These are phyloP conservation scores for Penicillium atrosanguineum DNA, from an alignment of 495 filamentous ascomycete genomes.

Conservation along the genomic window DNA sequence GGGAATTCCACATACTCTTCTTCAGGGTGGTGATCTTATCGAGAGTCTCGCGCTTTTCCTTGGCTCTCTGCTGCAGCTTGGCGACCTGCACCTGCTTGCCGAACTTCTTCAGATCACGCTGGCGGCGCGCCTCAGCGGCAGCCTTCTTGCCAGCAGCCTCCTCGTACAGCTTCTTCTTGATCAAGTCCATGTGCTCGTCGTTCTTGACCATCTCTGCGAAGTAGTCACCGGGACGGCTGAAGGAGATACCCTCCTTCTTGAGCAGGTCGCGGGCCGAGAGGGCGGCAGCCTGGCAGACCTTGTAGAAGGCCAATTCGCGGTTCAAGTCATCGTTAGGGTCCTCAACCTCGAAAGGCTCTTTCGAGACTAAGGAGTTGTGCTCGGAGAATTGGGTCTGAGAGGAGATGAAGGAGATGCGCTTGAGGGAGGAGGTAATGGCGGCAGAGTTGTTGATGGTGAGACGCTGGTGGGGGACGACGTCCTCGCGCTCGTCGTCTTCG, in stretches of 20 bases:
- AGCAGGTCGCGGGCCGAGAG: constrained; percentile 66
- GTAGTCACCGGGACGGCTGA: constrained; percentile 87
- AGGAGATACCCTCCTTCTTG: constrained; percentile 77
- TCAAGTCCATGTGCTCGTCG: constrained; percentile 96
- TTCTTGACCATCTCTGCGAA: constrained; percentile 99
- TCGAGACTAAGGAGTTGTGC: constrained; percentile 57
- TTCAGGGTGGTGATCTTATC: constrained; percentile 93
- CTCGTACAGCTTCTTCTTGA: constrained; percentile 90
- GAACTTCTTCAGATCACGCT: constrained; percentile 96
- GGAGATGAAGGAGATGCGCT: constrained; percentile 69
- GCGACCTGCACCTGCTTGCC: constrained; percentile 98
- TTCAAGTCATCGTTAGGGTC: constrained; percentile 84
- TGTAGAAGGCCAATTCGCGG: constrained; percentile 92
- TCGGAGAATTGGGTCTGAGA: constrained; percentile 60
- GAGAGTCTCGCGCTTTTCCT: constrained; percentile 83
- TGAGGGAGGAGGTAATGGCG: constrained; percentile 72
- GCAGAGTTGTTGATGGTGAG: constrained; percentile 96
- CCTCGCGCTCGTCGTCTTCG: constrained; percentile 76
- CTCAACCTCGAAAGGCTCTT: constrained; percentile 52
- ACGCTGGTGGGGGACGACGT: constrained; percentile 83
- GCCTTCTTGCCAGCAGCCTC: constrained; percentile 92
- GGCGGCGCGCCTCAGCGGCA: constrained; percentile 82
- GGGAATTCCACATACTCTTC: constrained; percentile 61
- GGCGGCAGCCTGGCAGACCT: constrained; percentile 79
- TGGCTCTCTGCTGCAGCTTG: constrained; percentile 88